A percentile compares a stretch with the other conserved stretches of the same genome.
phyloP scores from a whole-genome alignment of 176 grass and related monocot genomes.

The Triticum urartu region DNA sequence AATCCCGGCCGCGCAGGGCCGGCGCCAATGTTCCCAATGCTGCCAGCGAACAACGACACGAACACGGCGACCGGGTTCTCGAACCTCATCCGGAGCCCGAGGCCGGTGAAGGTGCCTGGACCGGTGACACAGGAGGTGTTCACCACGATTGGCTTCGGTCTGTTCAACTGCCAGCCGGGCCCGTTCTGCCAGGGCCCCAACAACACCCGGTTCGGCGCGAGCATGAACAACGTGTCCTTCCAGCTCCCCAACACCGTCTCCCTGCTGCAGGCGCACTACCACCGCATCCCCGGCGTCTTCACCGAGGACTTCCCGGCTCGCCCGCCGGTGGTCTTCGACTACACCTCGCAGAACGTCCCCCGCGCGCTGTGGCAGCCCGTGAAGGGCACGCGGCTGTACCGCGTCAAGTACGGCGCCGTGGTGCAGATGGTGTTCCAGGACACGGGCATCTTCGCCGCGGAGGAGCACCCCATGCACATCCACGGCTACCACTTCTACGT shows the following conservation, averaged over 20 bases:
- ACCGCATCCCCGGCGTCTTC: constrained; percentile 65
- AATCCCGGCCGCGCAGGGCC: constrained; percentile 25
- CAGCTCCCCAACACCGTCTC: constrained; percentile 56
- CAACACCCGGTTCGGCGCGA: constrained; percentile 63
- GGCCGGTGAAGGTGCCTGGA: constrained; percentile 53
- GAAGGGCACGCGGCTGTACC: constrained; percentile 56
- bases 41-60: constrained; percentile 76
- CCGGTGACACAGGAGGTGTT: constrained; percentile 73
- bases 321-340: constrained; percentile 77
- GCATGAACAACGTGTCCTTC: constrained; percentile 97
- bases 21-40: constrained; percentile 51
- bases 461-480: constrained; percentile 95
- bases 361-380: constrained; percentile 64
- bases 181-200: constrained; percentile 70
- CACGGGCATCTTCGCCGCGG: constrained; percentile 63
- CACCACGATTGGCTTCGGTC: constrained; percentile 62
- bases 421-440: constrained; percentile 86
- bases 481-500: constrained; percentile 95
- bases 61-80: constrained; percentile 56
- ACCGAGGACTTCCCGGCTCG: constrained; percentile 66
- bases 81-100: constrained; percentile 52
- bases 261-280: constrained; percentile 65
- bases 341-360: constrained; percentile 63
- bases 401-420: constrained; percentile 61
- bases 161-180: constrained; percentile 51